Evolutionary conservation across 225 moss, liverwort and hornwort genomes (phyloP).

Genomic region (Rhytidiadelphus loreus): DNA sequence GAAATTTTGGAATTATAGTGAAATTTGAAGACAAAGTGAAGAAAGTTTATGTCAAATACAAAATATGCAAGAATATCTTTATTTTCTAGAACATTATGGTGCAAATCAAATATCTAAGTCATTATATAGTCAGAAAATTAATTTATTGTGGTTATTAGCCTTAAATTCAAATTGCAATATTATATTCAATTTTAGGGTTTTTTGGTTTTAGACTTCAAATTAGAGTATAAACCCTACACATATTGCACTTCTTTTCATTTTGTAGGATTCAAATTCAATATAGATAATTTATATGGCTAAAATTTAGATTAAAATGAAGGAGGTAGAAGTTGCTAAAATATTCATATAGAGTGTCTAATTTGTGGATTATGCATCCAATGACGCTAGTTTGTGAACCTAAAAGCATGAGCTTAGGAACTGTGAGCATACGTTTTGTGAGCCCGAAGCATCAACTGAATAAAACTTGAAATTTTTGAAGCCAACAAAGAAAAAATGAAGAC

Average conservation of each 20-base stretch:
- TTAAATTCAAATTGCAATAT: neutral
- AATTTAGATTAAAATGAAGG: neutral
- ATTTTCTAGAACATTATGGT: rapidly evolving
- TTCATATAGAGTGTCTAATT: neutral
- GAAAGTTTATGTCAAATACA: neutral
- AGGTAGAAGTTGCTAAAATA: neutral
- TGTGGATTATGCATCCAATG: neutral
- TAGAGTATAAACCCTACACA: rapidly evolving
- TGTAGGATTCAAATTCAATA: neutral
- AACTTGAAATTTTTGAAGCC: too few relatives aligned
- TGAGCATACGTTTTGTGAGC: too few relatives aligned
- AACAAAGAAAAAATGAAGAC: too few relatives aligned
- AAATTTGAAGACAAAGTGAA: neutral
- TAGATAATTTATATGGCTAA: neutral
- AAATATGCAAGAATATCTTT: neutral
- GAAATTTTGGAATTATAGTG: neutral
- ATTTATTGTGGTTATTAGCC: too few relatives aligned
- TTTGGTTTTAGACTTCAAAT: neutral
- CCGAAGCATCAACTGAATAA: too few relatives aligned
- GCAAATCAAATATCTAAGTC: neutral
- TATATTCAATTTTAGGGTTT: too few relatives aligned
- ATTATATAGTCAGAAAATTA: neutral
- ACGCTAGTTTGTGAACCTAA: too few relatives aligned
- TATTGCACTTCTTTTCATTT: neutral
- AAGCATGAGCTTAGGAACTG: too few relatives aligned